Evolutionary conservation across 1,139 yeast species (phyloP).

Genomic region (Yamadazyma mexicana): DNA sequence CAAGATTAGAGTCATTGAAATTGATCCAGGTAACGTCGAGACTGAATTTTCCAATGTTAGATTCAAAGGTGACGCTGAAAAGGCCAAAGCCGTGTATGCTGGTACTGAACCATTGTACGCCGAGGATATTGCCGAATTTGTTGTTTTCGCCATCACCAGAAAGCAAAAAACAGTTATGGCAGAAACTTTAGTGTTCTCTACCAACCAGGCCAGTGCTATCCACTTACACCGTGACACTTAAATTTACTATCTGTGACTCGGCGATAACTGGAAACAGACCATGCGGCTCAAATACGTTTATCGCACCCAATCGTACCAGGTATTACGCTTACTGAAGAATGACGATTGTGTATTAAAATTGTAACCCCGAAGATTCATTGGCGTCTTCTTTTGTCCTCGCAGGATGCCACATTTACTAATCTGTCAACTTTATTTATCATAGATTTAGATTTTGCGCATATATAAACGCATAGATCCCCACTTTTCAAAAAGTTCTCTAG

Average conservation of each 20-base stretch:
- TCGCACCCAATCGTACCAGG: no score
- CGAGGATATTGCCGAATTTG: conserved; percentile 79
- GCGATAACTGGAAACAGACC: no score
- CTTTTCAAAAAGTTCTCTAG: not conserved
- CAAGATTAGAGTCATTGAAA: conserved; percentile 73
- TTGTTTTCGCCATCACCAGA: conserved; percentile 71
- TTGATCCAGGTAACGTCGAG: conserved; percentile 87
- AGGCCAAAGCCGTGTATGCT: conserved; percentile 71
- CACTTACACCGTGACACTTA: conserved; percentile 39
- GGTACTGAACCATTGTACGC: conserved; percentile 75
- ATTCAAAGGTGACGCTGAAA: conserved; percentile 66
- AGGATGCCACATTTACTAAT: no score
- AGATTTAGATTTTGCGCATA: no score
- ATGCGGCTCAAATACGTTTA: no score
- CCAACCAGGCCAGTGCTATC: conserved; percentile 74
- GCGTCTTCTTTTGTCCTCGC: no score
- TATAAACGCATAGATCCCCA: no score
- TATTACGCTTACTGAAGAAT: no score
- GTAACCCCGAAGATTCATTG: no score
- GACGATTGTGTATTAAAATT: no score
- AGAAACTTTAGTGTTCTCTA: conserved; percentile 73
- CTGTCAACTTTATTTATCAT: no score
- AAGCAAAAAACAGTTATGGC: conserved; percentile 77
- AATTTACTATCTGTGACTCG: not conserved
- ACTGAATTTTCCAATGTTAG: conserved; percentile 82